These are phyloP conservation scores for Metschnikowia colocasiae DNA, from an alignment of 805 yeast genomes.

Conservation along the genomic window DNA sequence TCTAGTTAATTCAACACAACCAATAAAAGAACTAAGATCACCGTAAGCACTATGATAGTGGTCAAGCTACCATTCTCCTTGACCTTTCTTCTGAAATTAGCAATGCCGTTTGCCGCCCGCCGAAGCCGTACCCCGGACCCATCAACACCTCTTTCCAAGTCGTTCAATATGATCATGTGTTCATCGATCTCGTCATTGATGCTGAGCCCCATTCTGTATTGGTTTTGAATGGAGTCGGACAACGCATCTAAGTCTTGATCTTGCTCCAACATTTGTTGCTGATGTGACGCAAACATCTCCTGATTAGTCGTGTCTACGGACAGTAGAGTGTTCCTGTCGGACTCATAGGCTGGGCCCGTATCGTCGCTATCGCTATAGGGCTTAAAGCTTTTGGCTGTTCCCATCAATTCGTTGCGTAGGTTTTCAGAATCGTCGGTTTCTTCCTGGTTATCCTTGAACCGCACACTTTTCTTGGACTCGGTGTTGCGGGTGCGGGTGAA, in stretches of 20 bases:
- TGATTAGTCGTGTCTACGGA: slow-evolving; percentile 33
- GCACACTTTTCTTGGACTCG: slow-evolving; percentile 28
- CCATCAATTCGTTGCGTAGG: slow-evolving; percentile 33
- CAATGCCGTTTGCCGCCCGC: slow-evolving; percentile 29
- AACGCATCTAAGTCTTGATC: slow-evolving; percentile 34
- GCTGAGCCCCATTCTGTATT: slow-evolving; percentile 37
- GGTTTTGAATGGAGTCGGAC: slow-evolving; percentile 33
- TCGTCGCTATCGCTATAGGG: slow-evolving; percentile 32
- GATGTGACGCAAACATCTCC: slow-evolving; percentile 41
- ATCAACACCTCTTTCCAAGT: slow-evolving; percentile 42
- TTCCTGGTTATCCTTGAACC: slow-evolving; percentile 27
- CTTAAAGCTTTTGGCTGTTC: slow-evolving; percentile 26
- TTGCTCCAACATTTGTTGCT: slow-evolving; percentile 38
- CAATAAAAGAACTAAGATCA: slow-evolving; percentile 36
- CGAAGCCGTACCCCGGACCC: slow-evolving; percentile 28
- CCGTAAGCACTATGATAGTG: slow-evolving; percentile 39
- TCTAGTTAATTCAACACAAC: slow-evolving; percentile 35
- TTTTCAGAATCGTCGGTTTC: slow-evolving; percentile 22
- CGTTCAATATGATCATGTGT: slow-evolving; percentile 38
- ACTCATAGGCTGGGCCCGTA: slow-evolving; percentile 14
- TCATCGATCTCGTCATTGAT: slow-evolving; percentile 41
- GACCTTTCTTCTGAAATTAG: slow-evolving; percentile 30
- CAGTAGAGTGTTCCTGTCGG: slow-evolving; percentile 18
- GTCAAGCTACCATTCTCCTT: slow-evolving; percentile 43
- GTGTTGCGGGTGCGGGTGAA: slow-evolving; percentile 13